phyloP scores from a whole-genome alignment of 371 early-diverging fungal species.

The Mucor piriformis region DNA sequence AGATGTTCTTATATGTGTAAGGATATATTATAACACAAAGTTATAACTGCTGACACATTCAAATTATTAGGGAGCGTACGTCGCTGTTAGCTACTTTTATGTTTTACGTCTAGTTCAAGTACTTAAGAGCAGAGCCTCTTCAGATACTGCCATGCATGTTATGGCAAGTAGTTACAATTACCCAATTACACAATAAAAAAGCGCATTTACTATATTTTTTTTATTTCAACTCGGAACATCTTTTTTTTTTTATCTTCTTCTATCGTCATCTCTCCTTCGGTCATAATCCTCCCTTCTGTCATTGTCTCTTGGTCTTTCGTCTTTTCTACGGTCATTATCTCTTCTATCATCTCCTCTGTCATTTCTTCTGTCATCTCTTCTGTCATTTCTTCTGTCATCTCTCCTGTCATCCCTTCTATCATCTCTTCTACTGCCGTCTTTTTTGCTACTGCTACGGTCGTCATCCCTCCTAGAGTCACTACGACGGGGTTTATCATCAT shows the following conservation, averaged over 20 bases:
- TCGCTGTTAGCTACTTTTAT: conserved; percentile 14
- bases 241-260: not conserved
- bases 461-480: conserved; percentile 29
- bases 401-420: conserved; percentile 16
- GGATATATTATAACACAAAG: not conserved
- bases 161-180: conserved; percentile 10
- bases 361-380: conserved; percentile 17
- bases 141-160: conserved; percentile 8
- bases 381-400: conserved; percentile 5
- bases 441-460: conserved; percentile 12
- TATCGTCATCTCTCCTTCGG: conserved; percentile 5
- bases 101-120: conserved; percentile 5
- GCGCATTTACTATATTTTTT: not conserved
- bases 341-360: not conserved
- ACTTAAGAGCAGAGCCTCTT: conserved; percentile 1
- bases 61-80: conserved; percentile 13
- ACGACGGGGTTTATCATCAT: conserved; percentile 31
- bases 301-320: conserved; percentile 14
- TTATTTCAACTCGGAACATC: not conserved
- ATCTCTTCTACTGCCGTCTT: conserved; percentile 11
- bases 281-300: not conserved
- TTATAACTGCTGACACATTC: not conserved
- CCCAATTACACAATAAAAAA: conserved; percentile 12
- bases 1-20: conserved; percentile 20
- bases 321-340: not conserved